Base-by-base conservation (phyloP, 2,329 filamentous ascomycete genomes). In the Aspergillus caelatus region DNA sequence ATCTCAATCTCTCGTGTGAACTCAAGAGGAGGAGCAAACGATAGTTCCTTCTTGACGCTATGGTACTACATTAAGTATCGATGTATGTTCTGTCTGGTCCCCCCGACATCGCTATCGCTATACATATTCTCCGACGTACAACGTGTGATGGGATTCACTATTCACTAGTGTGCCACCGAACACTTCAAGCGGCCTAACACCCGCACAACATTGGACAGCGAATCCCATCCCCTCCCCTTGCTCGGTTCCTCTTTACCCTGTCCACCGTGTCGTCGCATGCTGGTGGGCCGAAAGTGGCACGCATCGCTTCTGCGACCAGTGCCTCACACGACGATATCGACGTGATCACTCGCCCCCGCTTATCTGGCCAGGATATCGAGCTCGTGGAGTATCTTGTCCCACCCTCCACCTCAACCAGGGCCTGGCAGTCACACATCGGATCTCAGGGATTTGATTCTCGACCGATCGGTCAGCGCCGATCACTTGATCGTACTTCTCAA, bases 281-380 rank as follows among this genome's bases (percentile, higher is more conserved):
- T 61, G 67, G 58, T 61, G 59, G 64, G 62, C 65, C 61, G 60
- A 65, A 55, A 59, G 67, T 65, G 70, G 70, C 70, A 69, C 69
- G 62, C 69, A 66, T 71, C 70, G 70, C 70, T 59, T 65, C 69
- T 66, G 69, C 68, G 65, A 71, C 69, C 60, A 61, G 68, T 71
- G 68, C 68, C 68, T 70, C 64, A 54, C 34, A 58, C 28, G 43
- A 62, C 61, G 39, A 64, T 58, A 26, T 60, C 63, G 39, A 63
- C 62, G 39, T 66, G 48, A 65, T 46, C 57, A 61, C 52, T 50
- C 52, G 32, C 70, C 69, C 69, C 68, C 62, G 66, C 56, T 62
- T 68, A 59, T 50, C 65, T 58, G 67, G 53, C 43, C 68, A 73
- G 65, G 72, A 70, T 59, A 74, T 78, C 63, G 76, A 79, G 65